Evolutionary conservation across 768 basidiomycete genomes (phyloP), one percentile per base, ranked within the genome.

Genomic region (Favolaschia claudopus): DNA sequence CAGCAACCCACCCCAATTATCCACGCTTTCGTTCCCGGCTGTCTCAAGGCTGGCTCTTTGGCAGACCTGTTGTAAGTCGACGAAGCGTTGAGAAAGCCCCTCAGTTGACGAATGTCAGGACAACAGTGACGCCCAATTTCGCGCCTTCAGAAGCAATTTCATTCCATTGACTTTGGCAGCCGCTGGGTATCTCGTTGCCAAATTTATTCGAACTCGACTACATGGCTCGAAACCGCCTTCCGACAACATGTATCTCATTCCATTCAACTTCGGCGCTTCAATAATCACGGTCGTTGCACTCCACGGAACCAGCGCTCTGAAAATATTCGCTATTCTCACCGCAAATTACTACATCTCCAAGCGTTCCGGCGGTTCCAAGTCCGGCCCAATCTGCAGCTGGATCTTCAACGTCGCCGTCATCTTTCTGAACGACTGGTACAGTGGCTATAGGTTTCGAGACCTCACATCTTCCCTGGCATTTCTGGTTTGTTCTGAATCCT

Each of bases 111-210:
- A 29, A 37, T 33, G 44, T 32, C 62, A 98, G 96, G 97, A 99
- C 73, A 92, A 90, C 69, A 94, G 92, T 62, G 97, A 99, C 68
- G 77, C 82, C 0, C 97, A 99, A 77, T 98, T 95, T 70, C 89
- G 90, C 24, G 83, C 87, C 4, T 97, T 99, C 74, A 85, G 97
- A 34, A 80, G 83, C 65, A 93, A 95, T 70, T 70, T 98, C 42
- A 85, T 89, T 6, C 72, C 87, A 6, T 82, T 99, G 5, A 67
- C 80, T 17, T 62, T 74, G 29, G 76, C 78, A 13, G 78, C 80
- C 15, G 56, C 75, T 25, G 66, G 80, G n/a, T 91, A 89, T 70
- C 75, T 95, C 19, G 60, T 73, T 22, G 62, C 85, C 47, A 89
- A 89, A 67, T 77, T 72, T 24, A 27, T 85, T n/a, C 86, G 85